A percentile compares a stretch with the other conserved stretches of the same genome.
Conservation (phyloP, 352 stramenopile genomes). For the Pythium utonaiense region DNA sequence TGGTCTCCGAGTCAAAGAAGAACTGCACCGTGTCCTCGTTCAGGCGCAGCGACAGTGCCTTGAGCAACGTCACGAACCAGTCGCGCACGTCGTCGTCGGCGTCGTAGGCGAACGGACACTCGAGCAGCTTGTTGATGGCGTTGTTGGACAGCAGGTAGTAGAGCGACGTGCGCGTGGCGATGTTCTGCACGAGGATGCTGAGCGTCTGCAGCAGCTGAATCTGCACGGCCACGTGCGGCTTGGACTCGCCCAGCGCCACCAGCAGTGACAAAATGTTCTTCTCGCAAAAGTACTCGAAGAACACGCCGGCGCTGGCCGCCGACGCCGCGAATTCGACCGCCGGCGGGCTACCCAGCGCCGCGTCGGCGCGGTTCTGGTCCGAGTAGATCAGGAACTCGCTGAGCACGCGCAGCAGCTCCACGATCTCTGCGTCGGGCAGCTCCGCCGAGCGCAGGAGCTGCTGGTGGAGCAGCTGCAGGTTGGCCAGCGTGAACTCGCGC, state of each 20-base stretch:
- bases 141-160: constrained; percentile 96
- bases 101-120: constrained; percentile 67
- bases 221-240: constrained; percentile 68
- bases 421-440: constrained; percentile 68
- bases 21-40: constrained; percentile 89
- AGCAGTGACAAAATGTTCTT: constrained; percentile 93
- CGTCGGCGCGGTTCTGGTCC: constrained; percentile 63
- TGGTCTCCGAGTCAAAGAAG: constrained; percentile 63
- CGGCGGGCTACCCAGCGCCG: constrained; percentile 1
- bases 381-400: constrained; percentile 88
- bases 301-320: constrained; percentile 40
- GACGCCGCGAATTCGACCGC: constrained; percentile 23
- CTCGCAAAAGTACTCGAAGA: constrained; percentile 97
- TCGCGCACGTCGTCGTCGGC: constrained; percentile 82
- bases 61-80: constrained; percentile 88
- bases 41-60: constrained; percentile 80
- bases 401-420: constrained; percentile 78
- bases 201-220: constrained; percentile 92
- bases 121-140: constrained; percentile 91
- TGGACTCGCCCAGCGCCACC: constrained; percentile 71
- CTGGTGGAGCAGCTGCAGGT: constrained; percentile 72
- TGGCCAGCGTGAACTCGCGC: constrained; percentile 62
- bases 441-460: constrained; percentile 54
- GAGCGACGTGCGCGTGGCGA: constrained; percentile 85
- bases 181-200: constrained; percentile 90